Evolutionary conservation across 225 moss, liverwort and hornwort species (phyloP).

Genomic region (Anthoceros angustus): DNA sequence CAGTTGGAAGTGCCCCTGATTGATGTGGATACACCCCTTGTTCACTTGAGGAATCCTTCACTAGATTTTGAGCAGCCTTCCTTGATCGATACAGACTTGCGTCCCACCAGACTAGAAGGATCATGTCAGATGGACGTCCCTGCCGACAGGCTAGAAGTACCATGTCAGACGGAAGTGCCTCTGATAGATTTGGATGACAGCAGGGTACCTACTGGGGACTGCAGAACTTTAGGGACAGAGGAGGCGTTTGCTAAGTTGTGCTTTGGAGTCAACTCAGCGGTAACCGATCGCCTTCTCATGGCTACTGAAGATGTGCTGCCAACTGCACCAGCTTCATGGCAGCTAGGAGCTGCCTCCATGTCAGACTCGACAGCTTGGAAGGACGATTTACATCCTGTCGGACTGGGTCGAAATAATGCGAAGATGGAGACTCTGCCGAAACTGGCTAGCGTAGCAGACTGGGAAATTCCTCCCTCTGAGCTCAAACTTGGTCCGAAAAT

Average conservation of each 20-base stretch:
- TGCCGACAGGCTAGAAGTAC: not conserved
- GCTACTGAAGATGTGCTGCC: not conserved
- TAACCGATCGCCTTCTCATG: not conserved
- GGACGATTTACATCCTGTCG: not conserved
- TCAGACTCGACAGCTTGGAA: slow-evolving; percentile 18
- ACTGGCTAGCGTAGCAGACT: slow-evolving; percentile 20
- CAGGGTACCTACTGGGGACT: not conserved
- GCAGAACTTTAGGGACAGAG: not conserved
- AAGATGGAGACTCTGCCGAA: slow-evolving; percentile 14
- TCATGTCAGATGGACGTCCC: not conserved
- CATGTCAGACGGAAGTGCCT: not conserved
- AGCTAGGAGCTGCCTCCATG: slow-evolving; percentile 17
- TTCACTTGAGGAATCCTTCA: not conserved
- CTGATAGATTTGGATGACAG: not conserved
- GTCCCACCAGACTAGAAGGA: not conserved
- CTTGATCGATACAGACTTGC: not conserved
- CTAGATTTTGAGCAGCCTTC: not conserved
- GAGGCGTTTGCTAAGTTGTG: not conserved
- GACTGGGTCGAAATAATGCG: not conserved
- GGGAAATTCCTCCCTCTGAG: slow-evolving; percentile 27
- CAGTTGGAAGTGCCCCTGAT: slow-evolving; percentile 13
- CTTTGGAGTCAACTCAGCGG: not conserved
- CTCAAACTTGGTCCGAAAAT: slow-evolving; percentile 29
- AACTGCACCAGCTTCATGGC: slow-evolving; percentile 12
- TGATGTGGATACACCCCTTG: slow-evolving; percentile 13